Evolutionary conservation across 805 yeast genomes (phyloP), one percentile per base, ranked within the genome.

Genomic region (Zygoascus ofunaensis): DNA sequence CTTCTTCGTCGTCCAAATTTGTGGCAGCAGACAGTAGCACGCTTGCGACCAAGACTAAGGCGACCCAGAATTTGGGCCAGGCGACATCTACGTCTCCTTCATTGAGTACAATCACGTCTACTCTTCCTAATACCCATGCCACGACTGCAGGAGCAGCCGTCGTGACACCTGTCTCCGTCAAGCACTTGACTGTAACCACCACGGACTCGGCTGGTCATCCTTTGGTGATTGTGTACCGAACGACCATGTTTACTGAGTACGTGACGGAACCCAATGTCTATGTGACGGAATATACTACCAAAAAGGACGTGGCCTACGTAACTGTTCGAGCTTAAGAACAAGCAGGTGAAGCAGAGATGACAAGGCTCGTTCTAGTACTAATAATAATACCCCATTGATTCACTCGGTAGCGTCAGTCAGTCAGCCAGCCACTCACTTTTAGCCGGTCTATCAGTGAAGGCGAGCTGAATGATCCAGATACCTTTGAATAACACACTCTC

Each of bases 401-500:
- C n/a, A n/a, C n/a, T n/a, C 30, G 12, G 30, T 26, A 26, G 30
- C 12, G 12, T 8, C 30, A 8, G 30, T 26, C 12, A 26, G 12
- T 12, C 12, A 12, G 12, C 12, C 30, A 26, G 12, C 30, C 30
- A 26, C 7, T 26, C 14, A 26, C 42, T 7, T 39, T 20, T 21
- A 21, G 21, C 15, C 20, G 37, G 18, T 47, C 50, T 34, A 49
- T 51, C 4, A 42, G 40, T 14, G 41, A 53, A 17, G 60, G 60
- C 17, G 52, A 41, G 3, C 32, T n/a, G n/a, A n/a, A n/a, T n/a
- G n/a, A n/a, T n/a, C n/a, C n/a, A n/a, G n/a, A n/a, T n/a, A n/a
- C n/a, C n/a, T n/a, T n/a, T n/a, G n/a, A n/a, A n/a, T n/a, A n/a
- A n/a, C n/a, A n/a, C n/a, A n/a, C n/a, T n/a, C n/a, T n/a, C n/a